phyloP scores from a whole-genome alignment of 73 alveolate species.

The Paramecium sexaurelia region DNA sequence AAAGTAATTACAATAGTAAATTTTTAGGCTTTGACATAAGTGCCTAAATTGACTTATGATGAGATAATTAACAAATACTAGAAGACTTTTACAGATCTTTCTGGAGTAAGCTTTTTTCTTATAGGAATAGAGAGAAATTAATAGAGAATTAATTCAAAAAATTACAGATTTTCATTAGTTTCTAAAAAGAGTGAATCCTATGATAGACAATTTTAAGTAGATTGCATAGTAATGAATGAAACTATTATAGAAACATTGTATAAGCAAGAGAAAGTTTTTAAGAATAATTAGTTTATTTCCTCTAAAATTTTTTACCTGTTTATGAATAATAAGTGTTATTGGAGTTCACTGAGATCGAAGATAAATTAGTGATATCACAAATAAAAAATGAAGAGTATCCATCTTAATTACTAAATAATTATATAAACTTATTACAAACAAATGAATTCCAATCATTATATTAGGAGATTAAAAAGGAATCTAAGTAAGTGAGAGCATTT shows the following conservation, averaged over 20 bases:
- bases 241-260: not conserved
- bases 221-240: not conserved
- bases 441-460: not conserved
- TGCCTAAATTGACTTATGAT: conserved; percentile 42
- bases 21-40: conserved; percentile 5
- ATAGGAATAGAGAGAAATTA: conserved; percentile 55
- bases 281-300: not conserved
- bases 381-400: not conserved
- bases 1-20: not conserved
- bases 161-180: conserved; percentile 46
- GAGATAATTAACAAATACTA: conserved; percentile 58
- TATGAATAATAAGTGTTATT: not conserved
- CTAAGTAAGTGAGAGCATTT: conserved; percentile 32
- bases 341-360: not conserved
- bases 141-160: conserved; percentile 46
- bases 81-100: conserved; percentile 43
- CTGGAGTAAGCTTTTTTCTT: not conserved
- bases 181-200: conserved; percentile 56
- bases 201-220: conserved; percentile 47
- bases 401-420: not conserved
- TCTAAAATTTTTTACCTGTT: not conserved
- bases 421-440: not conserved
- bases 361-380: not conserved
- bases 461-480: conserved; percentile 30
- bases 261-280: not conserved